Percentiles rank a stretch among this genome's conserved stretches.
Conservation (phyloP, 257 asterid species). For the Lithospermum erythrorhizon region DNA sequence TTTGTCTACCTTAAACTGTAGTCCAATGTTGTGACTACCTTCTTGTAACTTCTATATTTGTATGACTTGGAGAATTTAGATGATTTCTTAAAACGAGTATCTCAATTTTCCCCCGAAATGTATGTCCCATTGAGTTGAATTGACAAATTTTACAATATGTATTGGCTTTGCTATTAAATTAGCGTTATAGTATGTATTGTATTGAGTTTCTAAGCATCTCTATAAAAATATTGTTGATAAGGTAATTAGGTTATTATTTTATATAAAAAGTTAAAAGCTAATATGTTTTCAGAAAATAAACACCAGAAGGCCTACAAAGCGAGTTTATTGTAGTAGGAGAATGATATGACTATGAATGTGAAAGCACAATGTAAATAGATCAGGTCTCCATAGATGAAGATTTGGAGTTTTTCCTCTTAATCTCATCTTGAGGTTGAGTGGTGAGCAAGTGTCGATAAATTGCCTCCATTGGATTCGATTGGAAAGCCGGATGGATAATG, state of each 20-base stretch:
- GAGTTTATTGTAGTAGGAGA: too few species aligned
- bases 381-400: slow-evolving; percentile 44
- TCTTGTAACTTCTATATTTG: not conserved
- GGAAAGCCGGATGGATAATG: slow-evolving; percentile 44
- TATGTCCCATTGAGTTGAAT: too few species aligned
- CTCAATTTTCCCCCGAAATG: too few species aligned
- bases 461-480: slow-evolving; percentile 60
- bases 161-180: not conserved
- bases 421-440: slow-evolving; percentile 50
- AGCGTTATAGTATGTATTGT: not conserved
- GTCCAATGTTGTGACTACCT: not conserved
- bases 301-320: too few species aligned
- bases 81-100: too few species aligned
- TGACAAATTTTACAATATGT: not conserved
- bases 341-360: too few species aligned
- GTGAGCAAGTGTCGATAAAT: slow-evolving; percentile 58
- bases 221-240: too few species aligned
- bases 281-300: too few species aligned
- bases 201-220: not conserved
- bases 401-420: slow-evolving; percentile 40
- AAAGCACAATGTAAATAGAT: not conserved
- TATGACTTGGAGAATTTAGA: not conserved
- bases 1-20: slow-evolving; percentile 69
- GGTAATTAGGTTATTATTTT: too few species aligned
- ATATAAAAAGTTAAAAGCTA: too few species aligned